These are phyloP conservation scores for Calonectria crousiana DNA, from an alignment of 2,329 filamentous ascomycete species.

Conservation along the genomic window DNA sequence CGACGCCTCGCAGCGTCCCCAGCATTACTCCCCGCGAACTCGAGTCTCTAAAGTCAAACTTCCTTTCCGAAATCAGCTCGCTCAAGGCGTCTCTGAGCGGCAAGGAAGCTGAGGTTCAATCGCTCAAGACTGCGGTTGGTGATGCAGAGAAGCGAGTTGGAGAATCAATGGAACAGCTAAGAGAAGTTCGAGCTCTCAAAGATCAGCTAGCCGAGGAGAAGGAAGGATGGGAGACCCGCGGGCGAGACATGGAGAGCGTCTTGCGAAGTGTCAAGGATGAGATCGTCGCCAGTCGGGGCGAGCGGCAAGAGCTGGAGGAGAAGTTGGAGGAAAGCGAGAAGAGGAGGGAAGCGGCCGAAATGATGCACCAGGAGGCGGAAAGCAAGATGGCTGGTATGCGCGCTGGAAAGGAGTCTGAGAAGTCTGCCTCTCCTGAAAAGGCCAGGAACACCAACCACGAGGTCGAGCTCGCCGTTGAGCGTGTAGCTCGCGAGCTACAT, in stretches of 20 bases:
- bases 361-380: slow-evolving; percentile 80
- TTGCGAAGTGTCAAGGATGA: slow-evolving; percentile 85
- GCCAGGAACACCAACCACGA: slow-evolving; percentile 63
- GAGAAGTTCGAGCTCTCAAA: slow-evolving; percentile 78
- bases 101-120: slow-evolving; percentile 91
- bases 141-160: slow-evolving; percentile 95
- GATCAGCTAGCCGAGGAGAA: slow-evolving; percentile 82
- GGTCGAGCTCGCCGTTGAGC: slow-evolving; percentile 87
- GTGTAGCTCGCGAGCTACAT: slow-evolving; percentile 94
- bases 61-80: slow-evolving; percentile 94
- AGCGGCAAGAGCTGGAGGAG: slow-evolving; percentile 81
- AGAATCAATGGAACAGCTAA: slow-evolving; percentile 84
- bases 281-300: slow-evolving; percentile 81
- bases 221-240: slow-evolving; percentile 85
- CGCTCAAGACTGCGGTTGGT: slow-evolving; percentile 86
- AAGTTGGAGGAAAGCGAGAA: slow-evolving; percentile 84
- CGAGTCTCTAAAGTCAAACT: slow-evolving; percentile 90
- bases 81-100: slow-evolving; percentile 91
- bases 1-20: slow-evolving; percentile 91
- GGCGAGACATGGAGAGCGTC: slow-evolving; percentile 86
- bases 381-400: slow-evolving; percentile 81
- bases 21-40: slow-evolving; percentile 92
- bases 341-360: slow-evolving; percentile 79
- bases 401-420: slow-evolving; percentile 65
- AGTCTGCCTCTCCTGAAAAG: slow-evolving; percentile 52